Evolutionary conservation across 495 filamentous ascomycete genomes (phyloP).

Genomic region (Penicillium malachiteum): DNA sequence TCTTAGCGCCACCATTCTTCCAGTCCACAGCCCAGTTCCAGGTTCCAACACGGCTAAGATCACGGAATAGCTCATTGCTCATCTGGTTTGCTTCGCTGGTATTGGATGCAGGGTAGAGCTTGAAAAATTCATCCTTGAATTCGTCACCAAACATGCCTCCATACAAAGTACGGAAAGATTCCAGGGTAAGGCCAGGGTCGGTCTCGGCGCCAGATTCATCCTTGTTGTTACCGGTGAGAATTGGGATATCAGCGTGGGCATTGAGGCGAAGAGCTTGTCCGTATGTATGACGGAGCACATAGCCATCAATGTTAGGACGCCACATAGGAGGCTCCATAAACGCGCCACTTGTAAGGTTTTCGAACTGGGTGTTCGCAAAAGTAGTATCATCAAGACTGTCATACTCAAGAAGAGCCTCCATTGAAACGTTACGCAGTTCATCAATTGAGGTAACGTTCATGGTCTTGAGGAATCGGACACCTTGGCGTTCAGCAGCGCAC

Average conservation of each 20-base stretch:
- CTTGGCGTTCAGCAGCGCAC: too few relatives aligned
- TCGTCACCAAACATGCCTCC: slow-evolving; percentile 5
- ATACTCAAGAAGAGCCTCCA: too few relatives aligned
- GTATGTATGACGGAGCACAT: slow-evolving; percentile 12
- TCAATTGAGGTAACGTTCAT: too few relatives aligned
- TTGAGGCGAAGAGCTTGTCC: slow-evolving; percentile 4
- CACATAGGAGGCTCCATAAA: slow-evolving; percentile 13
- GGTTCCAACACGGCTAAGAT: slow-evolving; percentile 15
- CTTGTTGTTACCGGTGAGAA: slow-evolving; percentile 20
- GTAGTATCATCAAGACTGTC: too few relatives aligned
- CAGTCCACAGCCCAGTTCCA: slow-evolving; percentile 14
- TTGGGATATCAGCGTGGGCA: slow-evolving; percentile 14
- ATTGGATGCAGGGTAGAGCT: slow-evolving; percentile 11
- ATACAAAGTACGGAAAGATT: slow-evolving; percentile 5
- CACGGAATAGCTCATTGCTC: slow-evolving; percentile 12
- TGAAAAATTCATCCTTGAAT: slow-evolving; percentile 8
- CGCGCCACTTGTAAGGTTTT: too few relatives aligned
- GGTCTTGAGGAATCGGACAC: too few relatives aligned
- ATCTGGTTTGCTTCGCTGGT: slow-evolving; percentile 5
- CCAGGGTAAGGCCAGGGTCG: not conserved
- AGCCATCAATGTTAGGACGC: slow-evolving; percentile 17
- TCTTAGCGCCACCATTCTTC: slow-evolving; percentile 15
- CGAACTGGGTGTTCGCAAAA: too few relatives aligned
- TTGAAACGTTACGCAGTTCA: too few relatives aligned
- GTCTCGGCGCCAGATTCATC: slow-evolving; percentile 7